Percentiles rank a stretch among this genome's conserved stretches.
phyloP scores from a whole-genome alignment of 306 rosid genomes.

The Begonia masoniana region DNA sequence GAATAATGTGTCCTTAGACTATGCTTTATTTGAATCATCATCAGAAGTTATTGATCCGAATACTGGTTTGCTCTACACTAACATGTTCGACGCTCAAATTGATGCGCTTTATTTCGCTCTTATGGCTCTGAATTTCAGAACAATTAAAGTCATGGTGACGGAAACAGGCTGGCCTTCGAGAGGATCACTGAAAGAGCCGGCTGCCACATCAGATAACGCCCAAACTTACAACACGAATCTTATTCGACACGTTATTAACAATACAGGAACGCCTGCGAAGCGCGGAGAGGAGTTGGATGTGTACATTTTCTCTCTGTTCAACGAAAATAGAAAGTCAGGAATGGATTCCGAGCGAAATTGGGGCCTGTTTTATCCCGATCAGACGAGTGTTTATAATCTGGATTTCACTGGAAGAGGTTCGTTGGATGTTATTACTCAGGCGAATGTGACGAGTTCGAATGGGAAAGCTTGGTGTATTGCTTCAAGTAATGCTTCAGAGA shows the following conservation, averaged over 20 bases:
- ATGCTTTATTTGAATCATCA: conserved; percentile 77
- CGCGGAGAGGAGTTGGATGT: no score
- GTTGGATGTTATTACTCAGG: conserved; percentile 37
- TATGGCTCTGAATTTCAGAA: conserved; percentile 80
- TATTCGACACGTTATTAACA: no score
- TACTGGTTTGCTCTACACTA: conserved; percentile 82
- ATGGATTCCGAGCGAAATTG: conserved; percentile 94
- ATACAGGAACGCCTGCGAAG: no score
- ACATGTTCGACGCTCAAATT: conserved; percentile 95
- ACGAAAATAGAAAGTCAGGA: conserved; percentile 91
- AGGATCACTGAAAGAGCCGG: conserved; percentile 87
- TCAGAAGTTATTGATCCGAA: conserved; percentile 94
- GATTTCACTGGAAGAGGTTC: conserved; percentile 81
- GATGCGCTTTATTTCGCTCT: conserved; percentile 88
- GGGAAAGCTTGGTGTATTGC: conserved; percentile 85
- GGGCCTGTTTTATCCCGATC: conserved; percentile 92
- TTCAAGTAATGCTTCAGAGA: conserved; percentile 55
- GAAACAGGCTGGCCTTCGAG: conserved; percentile 99
- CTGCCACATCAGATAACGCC: conserved; percentile 67
- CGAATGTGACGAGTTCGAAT: conserved; percentile 51
- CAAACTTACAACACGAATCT: conserved; percentile 58
- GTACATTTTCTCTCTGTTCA: conserved; percentile 24
- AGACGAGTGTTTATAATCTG: conserved; percentile 86
- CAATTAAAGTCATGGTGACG: conserved; percentile 77
- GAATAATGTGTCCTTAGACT: conserved; percentile 59